Percentiles rank a stretch among this genome's conserved stretches.
Conservation (phyloP, 2,329 filamentous ascomycete genomes). For the Clarireedia paspali region DNA sequence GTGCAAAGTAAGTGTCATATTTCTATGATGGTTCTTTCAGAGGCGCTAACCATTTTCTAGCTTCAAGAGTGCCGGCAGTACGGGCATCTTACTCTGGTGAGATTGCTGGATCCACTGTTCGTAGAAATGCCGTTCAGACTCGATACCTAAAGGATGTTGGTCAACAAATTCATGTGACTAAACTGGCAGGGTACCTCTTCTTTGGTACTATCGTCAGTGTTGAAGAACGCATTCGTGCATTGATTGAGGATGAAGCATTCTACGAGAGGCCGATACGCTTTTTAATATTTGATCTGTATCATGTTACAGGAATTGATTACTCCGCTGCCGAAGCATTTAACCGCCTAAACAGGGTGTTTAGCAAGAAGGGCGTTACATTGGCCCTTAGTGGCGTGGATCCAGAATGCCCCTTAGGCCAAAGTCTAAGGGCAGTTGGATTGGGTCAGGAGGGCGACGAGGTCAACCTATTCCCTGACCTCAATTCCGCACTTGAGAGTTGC, state of each 20-base stretch:
- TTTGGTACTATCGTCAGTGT: conserved; percentile 97
- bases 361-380: conserved; percentile 69
- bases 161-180: conserved; percentile 82
- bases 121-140: conserved; percentile 82
- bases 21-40: too few species aligned
- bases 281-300: conserved; percentile 78
- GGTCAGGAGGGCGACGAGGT: conserved; percentile 67
- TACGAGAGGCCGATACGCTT: conserved; percentile 74
- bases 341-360: conserved; percentile 77
- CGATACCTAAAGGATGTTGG: conserved; percentile 81
- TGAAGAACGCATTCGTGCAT: conserved; percentile 73
- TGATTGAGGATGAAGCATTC: conserved; percentile 81
- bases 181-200: conserved; percentile 92
- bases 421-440: conserved; percentile 76
- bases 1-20: conserved; percentile 51
- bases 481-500: conserved; percentile 86
- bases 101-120: conserved; percentile 83
- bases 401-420: conserved; percentile 66
- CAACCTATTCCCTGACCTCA: conserved; percentile 78
- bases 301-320: conserved; percentile 90
- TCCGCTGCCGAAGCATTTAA: conserved; percentile 94
- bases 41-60: background rate
- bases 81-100: conserved; percentile 85
- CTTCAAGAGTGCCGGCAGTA: conserved; percentile 81
- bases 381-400: conserved; percentile 77